Evolutionary conservation across 1,284 basidiomycete genomes (phyloP), one percentile per base, ranked within the genome.

Genomic region (Termitomyces sp.): DNA sequence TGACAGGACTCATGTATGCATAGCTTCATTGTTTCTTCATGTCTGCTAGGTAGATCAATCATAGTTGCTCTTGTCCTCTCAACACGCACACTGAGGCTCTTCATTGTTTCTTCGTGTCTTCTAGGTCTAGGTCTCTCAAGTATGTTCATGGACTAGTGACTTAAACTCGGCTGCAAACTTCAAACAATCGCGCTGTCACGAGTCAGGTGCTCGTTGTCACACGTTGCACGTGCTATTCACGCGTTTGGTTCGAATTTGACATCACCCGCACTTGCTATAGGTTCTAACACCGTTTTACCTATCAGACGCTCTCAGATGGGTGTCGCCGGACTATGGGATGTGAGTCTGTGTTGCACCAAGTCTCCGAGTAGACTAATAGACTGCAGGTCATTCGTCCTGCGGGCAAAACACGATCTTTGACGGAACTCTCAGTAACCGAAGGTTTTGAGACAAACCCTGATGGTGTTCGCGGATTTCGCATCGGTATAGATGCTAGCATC

Each of bases 401-500:
- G 6, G 82, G 79, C 2, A 73, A 80, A 59, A 73, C 73, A 15
- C 81, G 83, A 31, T 89, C 88, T 6, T 70, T 90, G 47, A 84
- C 86, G 0, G 79, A 88, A 47, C 72, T 90, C 38, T 78, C 88
- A 1, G 80, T 90, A 31, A 73, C 75, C 24, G 84, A 88, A 50
- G 88, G 88, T 0, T 90, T 91, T 62, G 73, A 82, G 50, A 73
- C 75, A n/a, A 86, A 86, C 58, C 74, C 75, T 0, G 68, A 74
- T 24, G 75, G 76, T 26, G 71, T 77, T 30, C 79, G 86, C 10
- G 88, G 87, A 5, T 84, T 82, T 57, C 79, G 88, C 19, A 72
- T 91, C 24, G 88, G 88, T 5, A 87, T 91, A 43, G 89, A 91
- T 62, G 86, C 88, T 8, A 88, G 84, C 40, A 90, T 91, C 53